These are phyloP conservation scores for Bothriochloa decipiens DNA, from an alignment of 176 grass and related monocot species.

Conservation along the genomic window DNA sequence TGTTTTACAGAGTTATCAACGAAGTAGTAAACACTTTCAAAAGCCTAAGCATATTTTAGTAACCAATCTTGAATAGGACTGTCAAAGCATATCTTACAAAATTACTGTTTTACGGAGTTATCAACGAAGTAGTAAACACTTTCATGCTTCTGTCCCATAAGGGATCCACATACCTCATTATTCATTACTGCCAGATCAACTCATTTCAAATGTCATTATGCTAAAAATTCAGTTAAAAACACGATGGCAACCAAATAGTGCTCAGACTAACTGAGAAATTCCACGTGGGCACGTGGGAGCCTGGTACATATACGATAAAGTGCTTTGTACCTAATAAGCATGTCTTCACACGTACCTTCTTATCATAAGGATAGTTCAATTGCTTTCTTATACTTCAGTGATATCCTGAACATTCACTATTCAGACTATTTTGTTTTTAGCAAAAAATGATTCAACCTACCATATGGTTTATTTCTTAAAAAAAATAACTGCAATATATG, in stretches of 20 bases:
- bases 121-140: too few species aligned
- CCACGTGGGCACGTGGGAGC: neutral
- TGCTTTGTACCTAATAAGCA: neutral
- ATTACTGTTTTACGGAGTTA: too few species aligned
- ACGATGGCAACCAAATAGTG: neutral
- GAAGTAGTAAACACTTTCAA: slow-evolving; percentile 2
- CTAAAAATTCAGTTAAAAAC: neutral
- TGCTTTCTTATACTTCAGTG: neutral
- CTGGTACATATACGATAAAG: neutral
- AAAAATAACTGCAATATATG: neutral
- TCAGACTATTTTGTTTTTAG: neutral
- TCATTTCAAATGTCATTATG: slow-evolving; percentile 10
- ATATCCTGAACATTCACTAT: neutral
- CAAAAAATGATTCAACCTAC: neutral
- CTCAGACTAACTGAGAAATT: slow-evolving; percentile 4
- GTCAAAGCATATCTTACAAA: too few species aligned
- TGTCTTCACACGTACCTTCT: neutral
- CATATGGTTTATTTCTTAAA: neutral
- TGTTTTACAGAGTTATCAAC: neutral
- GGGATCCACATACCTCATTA: neutral
- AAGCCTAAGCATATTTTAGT: neutral
- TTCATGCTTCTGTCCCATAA: neutral
- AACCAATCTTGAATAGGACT: neutral
- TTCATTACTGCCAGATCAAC: neutral
- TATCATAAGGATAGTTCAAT: neutral